Conservation (phyloP, 1,284 basidiomycete genomes). For the Binderoboletus segoi region DNA sequence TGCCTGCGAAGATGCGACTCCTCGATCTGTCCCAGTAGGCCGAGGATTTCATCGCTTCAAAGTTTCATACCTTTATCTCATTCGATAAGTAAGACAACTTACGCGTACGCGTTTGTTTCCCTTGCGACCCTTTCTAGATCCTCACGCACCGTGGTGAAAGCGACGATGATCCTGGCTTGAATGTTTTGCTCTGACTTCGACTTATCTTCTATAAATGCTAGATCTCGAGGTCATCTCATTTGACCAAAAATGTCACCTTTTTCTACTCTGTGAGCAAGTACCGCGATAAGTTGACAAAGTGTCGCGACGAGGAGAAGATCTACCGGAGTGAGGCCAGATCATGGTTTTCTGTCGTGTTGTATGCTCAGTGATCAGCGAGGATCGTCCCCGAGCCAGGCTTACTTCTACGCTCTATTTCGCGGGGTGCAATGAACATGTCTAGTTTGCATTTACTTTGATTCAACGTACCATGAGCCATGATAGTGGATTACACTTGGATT, state of each 20-base stretch:
- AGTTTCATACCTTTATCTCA: constrained; percentile 2
- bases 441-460: constrained; percentile 1
- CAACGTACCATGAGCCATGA: constrained; percentile 24
- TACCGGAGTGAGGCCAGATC: constrained; percentile 19
- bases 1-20: constrained; percentile 23
- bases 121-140: constrained; percentile 14
- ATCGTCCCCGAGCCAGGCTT: constrained; percentile 2
- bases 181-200: constrained; percentile 25
- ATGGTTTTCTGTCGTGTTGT: constrained; percentile 15
- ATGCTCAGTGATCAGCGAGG: background rate
- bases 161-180: constrained; percentile 21
- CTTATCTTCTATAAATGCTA: constrained; percentile 6
- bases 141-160: constrained; percentile 20
- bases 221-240: background rate
- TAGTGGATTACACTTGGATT: background rate
- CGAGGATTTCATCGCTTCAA: constrained; percentile 27
- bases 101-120: constrained; percentile 31
- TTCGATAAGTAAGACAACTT: constrained; percentile 12
- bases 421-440: background rate
- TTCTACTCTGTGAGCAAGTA: constrained; percentile 5
- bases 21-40: constrained; percentile 27
- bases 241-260: constrained; percentile 15
- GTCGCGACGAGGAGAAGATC: background rate
- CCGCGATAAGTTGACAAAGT: constrained; percentile 5
- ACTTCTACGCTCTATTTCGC: constrained; percentile 19